Conservation (phyloP, 495 filamentous ascomycete genomes). For the Aspergillus panamensis region DNA sequence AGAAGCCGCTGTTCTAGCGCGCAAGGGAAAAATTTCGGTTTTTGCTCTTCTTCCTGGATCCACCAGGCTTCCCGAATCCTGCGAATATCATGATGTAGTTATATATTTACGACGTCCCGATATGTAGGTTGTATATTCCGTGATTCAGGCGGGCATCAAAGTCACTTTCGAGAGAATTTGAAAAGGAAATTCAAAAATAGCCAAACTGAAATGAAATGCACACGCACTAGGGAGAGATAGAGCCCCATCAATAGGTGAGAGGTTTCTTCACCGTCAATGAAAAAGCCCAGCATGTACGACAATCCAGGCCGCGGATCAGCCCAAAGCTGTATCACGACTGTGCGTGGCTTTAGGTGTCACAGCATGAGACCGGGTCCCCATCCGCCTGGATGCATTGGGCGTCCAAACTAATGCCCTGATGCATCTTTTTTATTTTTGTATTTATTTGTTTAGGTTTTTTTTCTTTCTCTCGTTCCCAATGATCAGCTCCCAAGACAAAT, state of each 20-base stretch:
- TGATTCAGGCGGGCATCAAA: not conserved
- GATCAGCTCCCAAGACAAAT: conserved; percentile 4
- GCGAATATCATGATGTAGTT: not conserved
- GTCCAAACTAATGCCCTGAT: conserved; percentile 23
- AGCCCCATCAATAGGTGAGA: not conserved
- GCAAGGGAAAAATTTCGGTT: not conserved
- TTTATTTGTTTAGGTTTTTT: not conserved
- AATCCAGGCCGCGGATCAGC: conserved; percentile 13
- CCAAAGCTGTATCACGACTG: conserved; percentile 21
- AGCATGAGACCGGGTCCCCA: conserved; percentile 13
- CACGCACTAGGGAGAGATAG: not conserved
- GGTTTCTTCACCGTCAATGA: conserved; percentile 16
- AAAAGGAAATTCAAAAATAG: not conserved
- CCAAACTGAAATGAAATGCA: not conserved
- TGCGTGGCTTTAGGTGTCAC: conserved; percentile 22
- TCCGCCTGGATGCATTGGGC: conserved; percentile 21
- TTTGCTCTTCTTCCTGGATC: conserved; percentile 6
- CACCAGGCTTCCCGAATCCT: conserved; percentile 5
- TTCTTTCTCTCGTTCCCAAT: conserved; percentile 7
- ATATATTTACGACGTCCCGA: not conserved
- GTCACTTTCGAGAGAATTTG: not conserved
- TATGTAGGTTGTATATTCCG: not conserved
- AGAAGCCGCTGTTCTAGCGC: conserved; percentile 8
- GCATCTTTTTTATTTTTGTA: conserved; percentile 10
- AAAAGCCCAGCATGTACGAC: not conserved